Evolutionary conservation across 2,329 filamentous ascomycete genomes (phyloP), one percentile per base, ranked within the genome.

Genomic region (Spiromastix sp.): DNA sequence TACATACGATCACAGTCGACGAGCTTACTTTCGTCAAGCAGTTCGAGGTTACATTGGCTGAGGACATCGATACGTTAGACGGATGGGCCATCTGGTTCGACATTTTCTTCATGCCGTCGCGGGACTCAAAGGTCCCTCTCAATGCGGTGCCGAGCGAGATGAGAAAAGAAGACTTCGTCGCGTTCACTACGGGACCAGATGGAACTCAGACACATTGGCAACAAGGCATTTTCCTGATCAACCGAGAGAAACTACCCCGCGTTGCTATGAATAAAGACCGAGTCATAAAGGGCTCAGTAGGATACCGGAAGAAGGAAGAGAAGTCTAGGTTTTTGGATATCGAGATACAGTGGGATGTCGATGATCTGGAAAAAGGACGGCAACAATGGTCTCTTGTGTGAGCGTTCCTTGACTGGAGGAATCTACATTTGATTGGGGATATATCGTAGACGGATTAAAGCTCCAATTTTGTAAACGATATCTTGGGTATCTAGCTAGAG

Each of bases 41-140:
- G 3, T 93, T 85, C 65, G 55, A 70, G 36, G 71, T 77, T 7
- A 71, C 65, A 11, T 52, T 91, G 4, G 70, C 66, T 1, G 62
- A 70, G 29, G 72, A 81, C 41, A 66, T 80, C 37, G 76, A 82
- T 40, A 64, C 68, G 2, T 64, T 95, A n/a, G 85, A 95, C 52
- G 89, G 85, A 4, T 93, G 86, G 57, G 70, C 85, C 10, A 72
- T 94, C 47, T 95, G 87, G 85, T 95, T 95, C 55, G 89, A 96
- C 56, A 89, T 81, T 16, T 91, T 91, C 67, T 95, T 95, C 61
- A 74, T 81, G 45, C 75, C 78, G 7, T 71, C 72, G 0, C 64
- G 70, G 22, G 61, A 68, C 22, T 56, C 63, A 32, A 48, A 51
- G 18, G 53, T 73, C 30, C 60, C 68, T 19, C 59, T 70, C 41